A percentile compares a stretch with the other conserved stretches of the same genome.
phyloP scores from a whole-genome alignment of 768 basidiomycete genomes.

The Lactarius hengduanensis region DNA sequence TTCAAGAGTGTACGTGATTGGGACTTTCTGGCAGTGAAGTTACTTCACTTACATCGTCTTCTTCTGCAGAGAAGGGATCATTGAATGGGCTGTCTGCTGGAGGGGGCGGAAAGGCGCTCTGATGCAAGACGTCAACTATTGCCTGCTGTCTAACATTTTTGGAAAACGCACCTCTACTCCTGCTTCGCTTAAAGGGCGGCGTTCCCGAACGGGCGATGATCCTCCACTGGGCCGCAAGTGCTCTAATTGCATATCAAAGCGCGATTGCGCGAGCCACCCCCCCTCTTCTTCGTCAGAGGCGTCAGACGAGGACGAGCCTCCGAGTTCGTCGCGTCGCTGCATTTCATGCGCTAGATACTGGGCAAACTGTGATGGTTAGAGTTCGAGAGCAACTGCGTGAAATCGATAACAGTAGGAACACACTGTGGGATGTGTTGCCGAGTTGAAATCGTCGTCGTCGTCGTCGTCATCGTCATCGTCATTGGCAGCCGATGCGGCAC shows the following conservation, averaged over 20 bases:
- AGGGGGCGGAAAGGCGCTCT: constrained; percentile 19
- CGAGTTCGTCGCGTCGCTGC: constrained; percentile 57
- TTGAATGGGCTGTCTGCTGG: constrained; percentile 30
- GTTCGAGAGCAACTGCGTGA: not conserved
- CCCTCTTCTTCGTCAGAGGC: constrained; percentile 64
- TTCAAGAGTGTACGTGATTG: constrained; percentile 28
- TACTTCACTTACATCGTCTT: constrained; percentile 49
- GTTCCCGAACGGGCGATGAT: constrained; percentile 31
- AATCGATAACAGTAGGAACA: constrained; percentile 24
- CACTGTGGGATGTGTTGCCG: constrained; percentile 48
- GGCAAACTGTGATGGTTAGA: constrained; percentile 56
- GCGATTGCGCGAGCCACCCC: constrained; percentile 78
- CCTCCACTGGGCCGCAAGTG: constrained; percentile 31
- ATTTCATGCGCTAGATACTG: constrained; percentile 77
- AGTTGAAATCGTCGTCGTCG: constrained; percentile 46
- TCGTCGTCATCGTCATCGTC: constrained; percentile 47
- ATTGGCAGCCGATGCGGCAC: constrained; percentile 45
- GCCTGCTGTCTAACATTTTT: not conserved
- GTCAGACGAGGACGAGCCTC: constrained; percentile 46
- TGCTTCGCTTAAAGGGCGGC: constrained; percentile 35
- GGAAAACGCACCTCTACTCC: constrained; percentile 34
- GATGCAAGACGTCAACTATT: not conserved
- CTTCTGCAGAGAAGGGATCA: constrained; percentile 45
- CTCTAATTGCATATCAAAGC: constrained; percentile 46
- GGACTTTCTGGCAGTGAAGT: constrained; percentile 1